Evolutionary conservation across 257 asterid genomes (phyloP), one percentile per base, ranked within the genome.

Genomic region (Vinca minor): DNA sequence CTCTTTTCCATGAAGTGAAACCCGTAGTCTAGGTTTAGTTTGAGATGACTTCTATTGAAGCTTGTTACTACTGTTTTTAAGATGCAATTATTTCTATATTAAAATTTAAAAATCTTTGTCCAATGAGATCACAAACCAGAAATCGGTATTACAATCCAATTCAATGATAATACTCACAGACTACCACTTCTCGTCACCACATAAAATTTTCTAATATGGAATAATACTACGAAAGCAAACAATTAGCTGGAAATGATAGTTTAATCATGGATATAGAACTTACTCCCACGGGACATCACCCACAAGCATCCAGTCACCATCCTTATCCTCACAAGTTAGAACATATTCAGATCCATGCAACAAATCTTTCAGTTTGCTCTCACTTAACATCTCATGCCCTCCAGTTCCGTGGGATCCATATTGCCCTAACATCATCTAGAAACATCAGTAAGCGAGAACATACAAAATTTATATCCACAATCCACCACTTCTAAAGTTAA

Each of bases 251-350:
- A 53, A 26, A 65, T 17, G 52, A 46, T 23, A 38, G 50, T 39
- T 35, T 25, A 35, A 15, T 47, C 3, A 50, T 34, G 42, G 34
- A 38, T 67, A 6, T n/a, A n/a, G 67, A 69, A 49, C 85, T 83
- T 77, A 85, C 94, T 81, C 89, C 94, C 94, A 85, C 14, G 89
- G 94, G 18, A 83, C 94, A 79, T 85, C 94, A 46, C 93, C 89
- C 15, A 85, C 89, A 49, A 85, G 93, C 93, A 85, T 85, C 93
- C 89, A 83, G 70, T 85, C 94, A 31, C 84, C 87, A 79, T 85
- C 90, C 71, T 83, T 83, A 69, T 85, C 94, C 82, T 85, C 87
- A n/a, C 79, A 85, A 4, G 94, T 81, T 13, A 83, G 83, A 45
- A 85, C 94, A 59, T 85, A 79, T 47, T 86, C 94, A 25, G 94